Evolutionary conservation across 2,329 filamentous ascomycete genomes (phyloP), one percentile per base, ranked within the genome.

Genomic region (Trichoderma arundinaceum): DNA sequence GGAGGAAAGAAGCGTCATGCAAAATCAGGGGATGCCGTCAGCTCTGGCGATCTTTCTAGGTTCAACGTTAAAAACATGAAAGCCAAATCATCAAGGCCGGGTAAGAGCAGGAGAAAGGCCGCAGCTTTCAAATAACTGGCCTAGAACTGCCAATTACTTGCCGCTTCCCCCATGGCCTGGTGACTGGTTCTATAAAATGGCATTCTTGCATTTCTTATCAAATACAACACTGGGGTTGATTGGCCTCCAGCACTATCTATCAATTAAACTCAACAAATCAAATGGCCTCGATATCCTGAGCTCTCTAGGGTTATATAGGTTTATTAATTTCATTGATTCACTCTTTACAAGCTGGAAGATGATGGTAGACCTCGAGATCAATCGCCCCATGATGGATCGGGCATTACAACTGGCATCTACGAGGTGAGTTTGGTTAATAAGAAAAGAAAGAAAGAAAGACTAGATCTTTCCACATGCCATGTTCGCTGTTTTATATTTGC

Each of bases 1-100:
- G 95, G 95, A 67, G 95, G 95, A 72, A 97, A 97, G 88, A 99
- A 99, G 85, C 85, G 90, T 64, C 89, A 93, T 76, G 80, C 85
- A 65, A 99, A 99, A 87, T 97, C 93, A 68, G 92, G 92, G 71
- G 94, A 97, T 78, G 93, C 94, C 56, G 76, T 85, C 68, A 96
- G 92, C 70, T 93, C 89, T 53, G 90, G 87, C 68, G 95, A 99
- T 77, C 80, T 96, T 71, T 87, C 87, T 68, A 88, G 86, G 1
- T 98, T 96, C 81, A 93, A 90, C 63, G 85, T 84, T 43, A 92
- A 90, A 83, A 91, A 73, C 80, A 97, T 97, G 92, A 97, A 96
- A 84, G 84, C 35, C 33, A 82, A 82, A 74, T 72, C 76, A 39
- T 71, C 79, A 67, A 75, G 84, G 67, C 76, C 80, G 28, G 84